Base-by-base conservation (phyloP, 2,329 filamentous ascomycete species). In the Onygenales sp. region DNA sequence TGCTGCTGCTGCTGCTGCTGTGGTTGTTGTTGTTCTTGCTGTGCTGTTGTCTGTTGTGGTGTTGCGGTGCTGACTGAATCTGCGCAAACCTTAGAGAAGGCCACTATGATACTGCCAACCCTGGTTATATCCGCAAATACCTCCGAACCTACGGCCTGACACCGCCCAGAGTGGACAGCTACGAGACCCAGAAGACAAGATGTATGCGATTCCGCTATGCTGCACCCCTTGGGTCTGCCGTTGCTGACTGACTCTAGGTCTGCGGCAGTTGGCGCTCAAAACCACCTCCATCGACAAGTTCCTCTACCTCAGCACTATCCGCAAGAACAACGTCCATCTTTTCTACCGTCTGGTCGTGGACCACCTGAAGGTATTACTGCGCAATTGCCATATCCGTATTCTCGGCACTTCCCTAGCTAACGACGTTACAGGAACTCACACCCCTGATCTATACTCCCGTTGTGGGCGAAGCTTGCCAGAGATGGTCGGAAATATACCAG, bases 401-500 rank as follows among this genome's bases (percentile, higher is more conserved):
- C 10, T 17, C 17, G 17, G 17, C 17, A 17, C 17, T 17, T 17
- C 17, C 17, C 17, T 27, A 27, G 21, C 21, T 27, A 27, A 27
- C 21, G n/a, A n/a, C n/a, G n/a, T n/a, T 51, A 50, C 53, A 74
- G 64, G 74, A 76, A 61, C 61, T 76, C 59, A 75, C 75, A 13
- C 74, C 74, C 49, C 63, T 77, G 55, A 76, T 77, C 58, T 77
- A 77, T 60, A 77, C 75, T 45, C 75, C 75, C 5, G 73, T 74
- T 31, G 75, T 98, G 64, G 93, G 93, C 64, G 92, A 97, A 69
- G 93, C 95, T 61, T 98, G 93, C 76, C 78, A 95, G 68, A 86
- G 92, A 73, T 98, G 95, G 82, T 95, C 91, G 41, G 89, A 92
- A 64, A 83, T 97, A 63, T 97, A 95, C 78, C 94, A 91, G 56